Evolutionary conservation across 1,139 yeast genomes (phyloP).

Genomic region (Debaryomycetaceae sp.): DNA sequence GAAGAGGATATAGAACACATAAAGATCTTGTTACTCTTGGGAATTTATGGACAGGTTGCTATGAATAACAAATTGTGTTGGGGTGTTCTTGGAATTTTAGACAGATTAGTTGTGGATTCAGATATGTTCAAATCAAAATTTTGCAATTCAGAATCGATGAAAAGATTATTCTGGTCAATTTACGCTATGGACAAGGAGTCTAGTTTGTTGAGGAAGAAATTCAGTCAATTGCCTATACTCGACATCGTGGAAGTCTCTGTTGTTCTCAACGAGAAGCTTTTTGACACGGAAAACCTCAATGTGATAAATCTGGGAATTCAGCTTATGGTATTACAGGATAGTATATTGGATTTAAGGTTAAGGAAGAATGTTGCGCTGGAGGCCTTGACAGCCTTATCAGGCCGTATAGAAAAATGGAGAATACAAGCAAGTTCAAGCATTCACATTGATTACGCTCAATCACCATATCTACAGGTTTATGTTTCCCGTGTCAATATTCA

Average conservation of each 20-base stretch:
- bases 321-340: conserved; percentile 17
- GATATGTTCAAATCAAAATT: conserved; percentile 17
- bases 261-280: conserved; percentile 9
- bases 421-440: conserved; percentile 24
- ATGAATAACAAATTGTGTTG: conserved; percentile 29
- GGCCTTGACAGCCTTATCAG: conserved; percentile 16
- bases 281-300: conserved; percentile 17
- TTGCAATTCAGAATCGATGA: conserved; percentile 4
- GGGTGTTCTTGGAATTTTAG: conserved; percentile 34
- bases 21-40: conserved; percentile 27
- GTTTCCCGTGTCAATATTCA: conserved; percentile 33
- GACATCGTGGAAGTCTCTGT: conserved; percentile 15
- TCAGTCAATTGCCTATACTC: conserved; percentile 31
- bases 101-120: conserved; percentile 24
- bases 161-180: conserved; percentile 36
- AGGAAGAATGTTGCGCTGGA: conserved; percentile 1
- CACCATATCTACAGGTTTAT: conserved; percentile 28
- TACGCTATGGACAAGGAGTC: conserved; percentile 40
- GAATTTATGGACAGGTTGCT: conserved; percentile 28
- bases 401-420: conserved; percentile 37
- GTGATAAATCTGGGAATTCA: conserved; percentile 19
- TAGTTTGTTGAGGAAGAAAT: conserved; percentile 29
- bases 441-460: conserved; percentile 21
- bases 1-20: conserved; percentile 20
- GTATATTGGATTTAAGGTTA: conserved; percentile 15